These are phyloP conservation scores for Prunus campanulata DNA, from an alignment of 306 rosid genomes.

Conservation along the genomic window DNA sequence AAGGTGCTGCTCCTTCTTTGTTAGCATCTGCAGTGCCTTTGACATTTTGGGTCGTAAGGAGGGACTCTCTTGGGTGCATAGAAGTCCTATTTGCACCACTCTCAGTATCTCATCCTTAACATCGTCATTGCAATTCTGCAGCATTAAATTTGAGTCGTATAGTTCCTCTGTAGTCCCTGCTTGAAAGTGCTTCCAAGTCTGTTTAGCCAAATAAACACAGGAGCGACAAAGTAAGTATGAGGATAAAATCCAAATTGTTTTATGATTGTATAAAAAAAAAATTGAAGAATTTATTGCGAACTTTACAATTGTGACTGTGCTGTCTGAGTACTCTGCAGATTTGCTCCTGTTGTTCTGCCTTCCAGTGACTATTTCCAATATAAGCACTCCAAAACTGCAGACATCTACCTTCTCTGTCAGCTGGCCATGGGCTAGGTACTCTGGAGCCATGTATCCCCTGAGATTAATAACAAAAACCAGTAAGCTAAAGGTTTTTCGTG, in stretches of 20 bases:
- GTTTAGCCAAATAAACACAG: slow-evolving; percentile 23
- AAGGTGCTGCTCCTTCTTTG: slow-evolving; percentile 54
- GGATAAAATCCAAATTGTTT: neutral
- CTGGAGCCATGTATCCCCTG: slow-evolving; percentile 98
- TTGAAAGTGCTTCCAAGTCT: slow-evolving; percentile 89
- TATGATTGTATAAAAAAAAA: neutral
- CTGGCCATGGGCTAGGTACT: slow-evolving; percentile 91
- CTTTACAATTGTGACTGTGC: slow-evolving; percentile 66
- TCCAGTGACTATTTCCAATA: slow-evolving; percentile 72
- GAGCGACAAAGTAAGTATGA: slow-evolving; percentile 17
- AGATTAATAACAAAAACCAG: neutral
- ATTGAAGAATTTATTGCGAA: neutral
- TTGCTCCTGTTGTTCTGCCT: slow-evolving; percentile 73
- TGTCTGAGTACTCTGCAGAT: slow-evolving; percentile 63
- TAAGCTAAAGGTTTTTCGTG: neutral
- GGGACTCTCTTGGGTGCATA: slow-evolving; percentile 82
- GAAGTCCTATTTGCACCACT: slow-evolving; percentile 77
- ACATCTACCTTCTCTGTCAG: slow-evolving; percentile 88
- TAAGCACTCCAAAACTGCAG: slow-evolving; percentile 77
- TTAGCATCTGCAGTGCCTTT: slow-evolving; percentile 69
- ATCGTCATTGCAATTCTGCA: slow-evolving; percentile 35
- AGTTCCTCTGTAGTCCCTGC: slow-evolving; percentile 53
- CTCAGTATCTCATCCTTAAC: slow-evolving; percentile 48
- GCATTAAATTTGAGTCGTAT: slow-evolving; percentile 63
- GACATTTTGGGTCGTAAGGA: slow-evolving; percentile 77